Evolutionary conservation across 2,329 filamentous ascomycete species (phyloP), one percentile per base, ranked within the genome.

Genomic region (Colletotrichum cuscutae): DNA sequence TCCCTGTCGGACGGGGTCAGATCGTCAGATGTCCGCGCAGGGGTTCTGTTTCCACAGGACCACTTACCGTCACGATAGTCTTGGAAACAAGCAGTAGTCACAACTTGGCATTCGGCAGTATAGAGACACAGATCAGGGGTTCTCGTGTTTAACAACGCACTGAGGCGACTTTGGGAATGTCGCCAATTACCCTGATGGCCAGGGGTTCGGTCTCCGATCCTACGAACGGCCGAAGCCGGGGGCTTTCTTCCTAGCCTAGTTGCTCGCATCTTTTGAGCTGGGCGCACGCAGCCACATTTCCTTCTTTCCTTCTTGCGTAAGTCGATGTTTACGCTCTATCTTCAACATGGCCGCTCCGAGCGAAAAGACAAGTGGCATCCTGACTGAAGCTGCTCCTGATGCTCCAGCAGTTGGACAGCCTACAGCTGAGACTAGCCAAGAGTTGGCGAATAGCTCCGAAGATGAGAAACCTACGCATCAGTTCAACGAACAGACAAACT

Each of bases 401-500:
- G 11, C 32, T 9, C n/a, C 28, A 35, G 6, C 26, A 19, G 13
- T 37, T 26, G 52, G 19, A 26, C 26, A 69, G 35, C 65, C 61
- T 57, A 57, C 63, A 6, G 73, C 75, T 52, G 63, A 66, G 57
- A 70, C 68, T n/a, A 62, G 54, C 2, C n/a, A 58, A 28, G 71
- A 68, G 49, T 69, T 58, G 8, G 74, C 73, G 5, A 76, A 65
- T 12, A 65, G 35, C 6, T 74, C 76, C 0, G 74, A 79, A 5
- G 74, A 73, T 19, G 67, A 62, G 4, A 78, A 78, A 35, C 19
- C 60, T 13, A 46, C 49, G 11, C 78, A 81, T 59, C 78, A 81
- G 26, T 88, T 89, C 79, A 89, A 87, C 54, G 87, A 89, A 74
- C 87, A 89, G 77, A 89, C 87, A 19, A 88, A 89, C 74, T 89